Evolutionary conservation across 2,329 filamentous ascomycete species (phyloP), one percentile per base, ranked within the genome.

Genomic region (Penicillium sp.): DNA sequence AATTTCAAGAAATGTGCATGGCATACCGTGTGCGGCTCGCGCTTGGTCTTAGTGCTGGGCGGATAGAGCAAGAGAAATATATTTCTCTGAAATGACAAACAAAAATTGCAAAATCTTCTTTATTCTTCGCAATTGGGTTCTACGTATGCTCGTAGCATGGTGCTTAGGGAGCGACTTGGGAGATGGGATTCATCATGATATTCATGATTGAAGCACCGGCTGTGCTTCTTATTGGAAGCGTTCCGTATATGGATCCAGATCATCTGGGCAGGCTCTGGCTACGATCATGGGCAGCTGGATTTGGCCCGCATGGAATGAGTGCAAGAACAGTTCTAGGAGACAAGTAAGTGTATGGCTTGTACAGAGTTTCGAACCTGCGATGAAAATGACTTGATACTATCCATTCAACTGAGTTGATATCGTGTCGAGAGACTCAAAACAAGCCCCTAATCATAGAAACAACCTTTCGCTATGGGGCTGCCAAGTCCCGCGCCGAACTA

Each of bases 11-110:
- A 69, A 67, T 66, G 65, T 69, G 65, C 66, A 68, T 69, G 67
- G 65, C 59, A 64, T 62, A 57, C 63, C 66, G 58, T 65, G 61
- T 62, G 58, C 65, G 54, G 66, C 65, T 65, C 62, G 65, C 60
- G 62, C 65, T 66, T 63, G 64, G 63, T 65, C 60, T 64, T 58
- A 60, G 53, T 67, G 60, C 70, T 77, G 72, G 85, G 86, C 64
- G 83, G 83, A 52, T 7, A 53, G 83, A 83, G 52, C 54, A 64
- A 41, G 84, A 82, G 81, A 75, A 83, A 54, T 14, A 36, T 54
- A 14, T 58, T 62, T 67, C 71, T 81, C 63, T 67, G 78, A 54
- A 78, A 75, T 68, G 66, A 68, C 65, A 68, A 53, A 70, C 85
- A 64, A 71, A 67, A 60, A 63, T 67, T 64, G 49, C 62, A 67